Percentiles rank a stretch among this genome's conserved stretches.
These are phyloP conservation scores for Fusarium redolens DNA, from an alignment of 2,329 filamentous ascomycete genomes.

Conservation along the genomic window DNA sequence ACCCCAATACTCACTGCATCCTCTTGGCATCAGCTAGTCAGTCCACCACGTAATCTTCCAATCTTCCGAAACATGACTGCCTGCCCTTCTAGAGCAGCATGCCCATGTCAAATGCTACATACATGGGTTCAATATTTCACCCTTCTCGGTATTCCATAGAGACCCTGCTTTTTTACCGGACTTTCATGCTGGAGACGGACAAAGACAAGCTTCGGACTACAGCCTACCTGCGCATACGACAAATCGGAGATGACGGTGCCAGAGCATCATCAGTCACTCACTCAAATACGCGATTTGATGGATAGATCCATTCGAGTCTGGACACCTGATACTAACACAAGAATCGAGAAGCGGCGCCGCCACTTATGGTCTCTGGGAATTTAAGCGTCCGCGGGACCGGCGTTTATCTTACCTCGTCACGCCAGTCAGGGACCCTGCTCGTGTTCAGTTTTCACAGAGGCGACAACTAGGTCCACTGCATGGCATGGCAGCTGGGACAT, in stretches of 20 bases:
- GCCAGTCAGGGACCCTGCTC: constrained; percentile 26
- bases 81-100: constrained; percentile 27
- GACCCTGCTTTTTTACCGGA: constrained; percentile 25
- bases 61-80: constrained; percentile 42
- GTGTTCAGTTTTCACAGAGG: not conserved
- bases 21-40: constrained; percentile 33
- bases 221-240: not conserved
- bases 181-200: constrained; percentile 9
- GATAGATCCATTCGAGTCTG: not conserved
- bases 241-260: constrained; percentile 16
- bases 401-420: constrained; percentile 34
- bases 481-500: constrained; percentile 28
- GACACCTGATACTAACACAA: not conserved
- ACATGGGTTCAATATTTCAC: constrained; percentile 14
- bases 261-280: constrained; percentile 9
- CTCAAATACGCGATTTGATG: constrained; percentile 3
- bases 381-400: constrained; percentile 8
- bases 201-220: constrained; percentile 20
- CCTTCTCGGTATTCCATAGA: constrained; percentile 32
- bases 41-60: constrained; percentile 42
- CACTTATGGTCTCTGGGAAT: not conserved
- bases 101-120: constrained; percentile 19
- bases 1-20: constrained; percentile 12
- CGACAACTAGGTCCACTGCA: constrained; percentile 11
- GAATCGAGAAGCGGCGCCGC: not conserved